Base-by-base conservation (phyloP, 1,284 basidiomycete genomes). In the Rugiboletus extremiorientalis region DNA sequence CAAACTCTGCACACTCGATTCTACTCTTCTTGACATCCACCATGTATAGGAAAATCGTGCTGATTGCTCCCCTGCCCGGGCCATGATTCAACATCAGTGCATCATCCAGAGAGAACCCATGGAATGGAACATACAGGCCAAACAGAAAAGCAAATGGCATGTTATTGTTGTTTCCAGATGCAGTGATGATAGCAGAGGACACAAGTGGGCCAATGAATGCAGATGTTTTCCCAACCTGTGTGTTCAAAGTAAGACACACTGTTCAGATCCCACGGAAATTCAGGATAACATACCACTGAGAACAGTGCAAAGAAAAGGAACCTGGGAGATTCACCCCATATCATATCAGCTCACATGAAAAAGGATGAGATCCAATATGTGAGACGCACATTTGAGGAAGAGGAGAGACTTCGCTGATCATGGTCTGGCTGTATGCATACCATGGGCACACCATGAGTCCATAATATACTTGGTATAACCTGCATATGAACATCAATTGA, bases 101-200 rank as follows among this genome's bases (percentile, higher is more conserved):
- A 5, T 18, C 23, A 15, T 15, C 15, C 7, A 18, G 4, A 55
- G 33, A 40, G 15, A 53, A 22, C 14, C 23, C 15, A n/a, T 14
- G 5, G n/a, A 48, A 42, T 20, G 53, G 12, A 41, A 77, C 86
- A 55, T 67, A 88, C 86, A 92, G 73, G 18, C 77, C 82, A 61
- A 92, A 88, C 6, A 92, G 75, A 72, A 92, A 92, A 8, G 87
- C 84, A 70, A 93, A 93, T 0, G 90, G 88, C 82, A 89, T 89
- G 67, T 89, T 91, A 63, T 87, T 81, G 67, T 92, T 92, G 67
- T 88, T 84, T 44, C 79, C 76, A 0, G 86, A 81, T 15, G 83
- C 85, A 28, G 84, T 84, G 61, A 90, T 88, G 59, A 89, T 87
- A 15, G 88, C 88, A 55, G 78, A 88, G 9, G 88, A 89, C 22